Evolutionary conservation across 2,329 filamentous ascomycete genomes (phyloP).

Genomic region (Clarireedia homoeocarpa): DNA sequence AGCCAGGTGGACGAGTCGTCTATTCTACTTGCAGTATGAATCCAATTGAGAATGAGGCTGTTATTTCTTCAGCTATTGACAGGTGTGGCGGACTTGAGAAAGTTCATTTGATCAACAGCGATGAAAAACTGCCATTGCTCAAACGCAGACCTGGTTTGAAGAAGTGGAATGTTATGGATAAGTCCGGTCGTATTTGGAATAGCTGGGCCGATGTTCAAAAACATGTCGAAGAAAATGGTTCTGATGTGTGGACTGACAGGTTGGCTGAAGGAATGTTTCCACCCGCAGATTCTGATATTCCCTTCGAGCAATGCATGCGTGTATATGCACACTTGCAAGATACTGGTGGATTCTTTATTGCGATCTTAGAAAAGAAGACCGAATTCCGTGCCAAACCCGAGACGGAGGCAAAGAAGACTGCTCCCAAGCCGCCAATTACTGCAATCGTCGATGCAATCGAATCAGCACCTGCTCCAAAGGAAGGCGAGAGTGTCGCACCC

Average conservation of each 20-base stretch:
- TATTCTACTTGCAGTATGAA: conserved; percentile 99
- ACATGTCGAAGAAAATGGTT: conserved; percentile 51
- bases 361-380: conserved; percentile 82
- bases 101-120: conserved; percentile 79
- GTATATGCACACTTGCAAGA: conserved; percentile 95
- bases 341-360: conserved; percentile 96
- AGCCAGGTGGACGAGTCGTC: conserved; percentile 87
- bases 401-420: conserved; percentile 44
- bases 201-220: conserved; percentile 76
- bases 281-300: conserved; percentile 53
- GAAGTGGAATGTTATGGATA: conserved; percentile 88
- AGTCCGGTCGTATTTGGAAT: conserved; percentile 68
- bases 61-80: conserved; percentile 80
- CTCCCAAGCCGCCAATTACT: conserved; percentile 31
- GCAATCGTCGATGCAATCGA: conserved; percentile 36
- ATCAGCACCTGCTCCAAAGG: conserved; percentile 26
- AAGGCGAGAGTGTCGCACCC: conserved; percentile 23
- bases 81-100: conserved; percentile 78
- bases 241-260: conserved; percentile 54
- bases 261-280: conserved; percentile 82
- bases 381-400: conserved; percentile 77
- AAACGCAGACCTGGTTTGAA: conserved; percentile 71
- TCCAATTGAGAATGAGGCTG: conserved; percentile 92
- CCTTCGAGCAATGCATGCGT: conserved; percentile 83
- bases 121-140: conserved; percentile 65